Evolutionary conservation across 768 basidiomycete species (phyloP), one percentile per base, ranked within the genome.

Genomic region (Phanerodontia chrysosporium): DNA sequence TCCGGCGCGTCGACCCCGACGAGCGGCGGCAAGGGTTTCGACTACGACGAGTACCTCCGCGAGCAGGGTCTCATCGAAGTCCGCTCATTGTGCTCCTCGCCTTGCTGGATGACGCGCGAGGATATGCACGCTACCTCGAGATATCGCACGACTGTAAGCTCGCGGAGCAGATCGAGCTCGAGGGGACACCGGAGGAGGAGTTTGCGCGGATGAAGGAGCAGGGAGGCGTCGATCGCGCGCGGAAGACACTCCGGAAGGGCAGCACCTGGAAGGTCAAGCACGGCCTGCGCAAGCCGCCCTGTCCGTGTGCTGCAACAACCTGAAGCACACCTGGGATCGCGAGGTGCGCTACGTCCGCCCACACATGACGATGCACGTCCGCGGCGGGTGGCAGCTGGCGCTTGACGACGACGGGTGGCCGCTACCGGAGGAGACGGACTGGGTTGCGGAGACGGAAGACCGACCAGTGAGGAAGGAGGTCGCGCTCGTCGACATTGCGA

Each of bases 401-500:
- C 18, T 58, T 2, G 60, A 55, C 35, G 60, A 62, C 27, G 56
- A 44, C 21, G 61, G 25, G 22, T 24, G 36, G 24, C 36, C 28
- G 3, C 22, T 25, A 28, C 21, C 21, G 32, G 58, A 58, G 7
- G 51, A 48, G 13, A 52, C 55, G 10, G 62, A 59, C 30, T 52
- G 54, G 57, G 53, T 51, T 5, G 54, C 36, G 55, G 51, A 36
- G 45, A 51, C 39, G 63, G 45, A 61, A 57, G 59, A 62, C 46
- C 45, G 64, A 64, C 49, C 51, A 54, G 59, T 51, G 28, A n/a
- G 16, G 60, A 30, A 35, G 29, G 68, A 70, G 62, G 68, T 70
- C 21, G 60, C 57, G 21, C 62, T 72, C 22, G 61, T 55, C 22
- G 59, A 62, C 25, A 61, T 72, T 35, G 52, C 65, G 54, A 69